These are phyloP conservation scores for Pythium graminicola DNA, from an alignment of 352 stramenopile species.

Conservation along the genomic window DNA sequence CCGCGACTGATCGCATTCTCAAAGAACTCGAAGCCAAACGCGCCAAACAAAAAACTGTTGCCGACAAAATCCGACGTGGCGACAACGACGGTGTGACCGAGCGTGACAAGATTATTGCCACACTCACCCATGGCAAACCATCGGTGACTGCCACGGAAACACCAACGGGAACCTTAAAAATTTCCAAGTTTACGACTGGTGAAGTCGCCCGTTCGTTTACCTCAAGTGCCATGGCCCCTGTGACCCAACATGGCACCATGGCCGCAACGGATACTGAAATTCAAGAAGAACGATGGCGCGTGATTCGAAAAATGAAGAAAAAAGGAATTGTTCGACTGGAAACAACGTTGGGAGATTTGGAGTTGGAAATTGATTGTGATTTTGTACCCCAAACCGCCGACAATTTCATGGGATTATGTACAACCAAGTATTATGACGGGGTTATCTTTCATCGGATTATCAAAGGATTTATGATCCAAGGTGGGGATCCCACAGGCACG, in stretches of 20 bases:
- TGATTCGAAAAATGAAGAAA: slow-evolving; percentile 88
- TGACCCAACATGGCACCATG: slow-evolving; percentile 51
- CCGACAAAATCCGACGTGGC: slow-evolving; percentile 52
- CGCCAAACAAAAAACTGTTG: slow-evolving; percentile 53
- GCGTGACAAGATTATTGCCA: slow-evolving; percentile 71
- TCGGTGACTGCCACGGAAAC: not conserved
- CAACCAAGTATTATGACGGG: slow-evolving; percentile 91
- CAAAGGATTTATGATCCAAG: slow-evolving; percentile 95
- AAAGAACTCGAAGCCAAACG: slow-evolving; percentile 72
- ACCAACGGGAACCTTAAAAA: not conserved
- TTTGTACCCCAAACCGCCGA: slow-evolving; percentile 93
- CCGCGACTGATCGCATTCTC: slow-evolving; percentile 76
- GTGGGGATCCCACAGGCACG: slow-evolving; percentile 92
- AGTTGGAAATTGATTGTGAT: slow-evolving; percentile 95
- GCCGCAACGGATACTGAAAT: slow-evolving; percentile 52
- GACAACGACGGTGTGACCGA: slow-evolving; percentile 51
- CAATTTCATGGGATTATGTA: slow-evolving; percentile 96
- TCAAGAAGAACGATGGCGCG: slow-evolving; percentile 77
- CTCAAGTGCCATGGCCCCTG: slow-evolving; percentile 83
- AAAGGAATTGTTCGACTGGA: slow-evolving; percentile 96
- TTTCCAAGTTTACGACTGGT: slow-evolving; percentile 85
- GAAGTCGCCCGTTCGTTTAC: slow-evolving; percentile 93
- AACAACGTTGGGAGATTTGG: slow-evolving; percentile 92
- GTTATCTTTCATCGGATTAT: slow-evolving; percentile 96
- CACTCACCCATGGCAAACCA: slow-evolving; percentile 43